Evolutionary conservation across 306 rosid species (phyloP).

Genomic region (Cicer judaicum): DNA sequence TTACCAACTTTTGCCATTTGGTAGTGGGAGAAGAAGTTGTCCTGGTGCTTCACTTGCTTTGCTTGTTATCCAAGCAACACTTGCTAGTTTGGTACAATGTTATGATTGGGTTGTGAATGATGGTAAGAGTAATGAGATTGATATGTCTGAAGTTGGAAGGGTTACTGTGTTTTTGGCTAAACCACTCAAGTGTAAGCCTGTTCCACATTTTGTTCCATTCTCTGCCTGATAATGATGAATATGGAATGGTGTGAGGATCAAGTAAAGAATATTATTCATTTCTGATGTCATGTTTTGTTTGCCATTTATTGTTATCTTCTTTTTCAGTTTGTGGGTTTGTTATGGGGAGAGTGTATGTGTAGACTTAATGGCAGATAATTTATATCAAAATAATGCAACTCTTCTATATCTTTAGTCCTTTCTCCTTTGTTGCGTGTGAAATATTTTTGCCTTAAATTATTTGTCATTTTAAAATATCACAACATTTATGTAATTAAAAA

Average conservation of each 20-base stretch:
- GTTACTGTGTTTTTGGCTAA: slow-evolving; percentile 45
- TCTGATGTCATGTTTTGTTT: neutral
- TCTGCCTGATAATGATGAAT: slow-evolving; percentile 30
- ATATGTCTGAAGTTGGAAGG: slow-evolving; percentile 41
- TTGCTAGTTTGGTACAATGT: slow-evolving; percentile 55
- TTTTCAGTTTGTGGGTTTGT: neutral
- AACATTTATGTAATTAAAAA: no score
- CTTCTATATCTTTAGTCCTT: neutral
- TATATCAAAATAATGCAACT: neutral
- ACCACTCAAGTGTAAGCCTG: slow-evolving; percentile 45
- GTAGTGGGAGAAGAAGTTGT: slow-evolving; percentile 64
- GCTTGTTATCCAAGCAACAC: slow-evolving; percentile 46
- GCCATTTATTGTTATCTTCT: neutral
- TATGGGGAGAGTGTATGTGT: slow-evolving; percentile 1
- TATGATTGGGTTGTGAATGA: slow-evolving; percentile 54
- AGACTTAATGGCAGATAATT: slow-evolving; percentile 1
- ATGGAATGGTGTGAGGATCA: neutral
- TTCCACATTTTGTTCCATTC: slow-evolving; percentile 43
- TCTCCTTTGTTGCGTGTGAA: no score
- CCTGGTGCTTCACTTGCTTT: slow-evolving; percentile 59
- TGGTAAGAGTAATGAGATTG: slow-evolving; percentile 31
- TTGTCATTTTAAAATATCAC: no score
- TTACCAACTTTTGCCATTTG: slow-evolving; percentile 55
- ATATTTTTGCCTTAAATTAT: no score
- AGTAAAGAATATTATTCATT: slow-evolving; percentile 2